Evolutionary conservation across 2,329 filamentous ascomycete species (phyloP), one percentile per base, ranked within the genome.

Genomic region (Fusarium poae): DNA sequence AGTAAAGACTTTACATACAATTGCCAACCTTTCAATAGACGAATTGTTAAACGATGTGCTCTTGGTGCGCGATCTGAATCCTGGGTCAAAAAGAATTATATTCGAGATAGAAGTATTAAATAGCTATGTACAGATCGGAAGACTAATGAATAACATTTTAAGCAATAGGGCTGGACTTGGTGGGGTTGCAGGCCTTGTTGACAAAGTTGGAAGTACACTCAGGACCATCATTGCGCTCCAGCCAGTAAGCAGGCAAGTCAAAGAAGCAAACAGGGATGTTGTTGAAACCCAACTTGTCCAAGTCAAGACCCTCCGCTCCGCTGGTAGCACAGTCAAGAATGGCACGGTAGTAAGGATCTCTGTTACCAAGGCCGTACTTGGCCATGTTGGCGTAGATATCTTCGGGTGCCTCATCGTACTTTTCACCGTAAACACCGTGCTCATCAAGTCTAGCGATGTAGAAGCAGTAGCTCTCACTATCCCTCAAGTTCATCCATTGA

Each of bases 361-460:
- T 55, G 9, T 64, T 48, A 1, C 62, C 45, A 10, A 71, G 23
- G 0, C 53, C 65, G 18, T 71, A 71, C 4, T 54, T 50, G 2
- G 54, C 61, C 68, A 71, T 69, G 52, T 57, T 60, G 2, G 53
- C 65, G 12, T 71, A 71, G 1, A 69, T 54, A 3, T 55, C 65
- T 0, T 62, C 29, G 0, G 27, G 32, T 3, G 51, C 65, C 25
- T 71, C 68, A n/a, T 29, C 25, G 57, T 57, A 62, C 2, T 56
- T 30, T 0, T 43, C 37, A 3, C 45, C 39, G 6, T 32, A 29
- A 9, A 65, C 51, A 0, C 44, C 51, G 16, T 62, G 44, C 0
- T 57, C 45, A 6, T 51, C 55, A 9, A 58, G 16, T 1, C 56
- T 49, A 51, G 62, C 67, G 3, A 71, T 52, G 21, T 71, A 69